Base-by-base conservation (phyloP, 2,329 filamentous ascomycete species). In the Coccinonectria pachysandricola region DNA sequence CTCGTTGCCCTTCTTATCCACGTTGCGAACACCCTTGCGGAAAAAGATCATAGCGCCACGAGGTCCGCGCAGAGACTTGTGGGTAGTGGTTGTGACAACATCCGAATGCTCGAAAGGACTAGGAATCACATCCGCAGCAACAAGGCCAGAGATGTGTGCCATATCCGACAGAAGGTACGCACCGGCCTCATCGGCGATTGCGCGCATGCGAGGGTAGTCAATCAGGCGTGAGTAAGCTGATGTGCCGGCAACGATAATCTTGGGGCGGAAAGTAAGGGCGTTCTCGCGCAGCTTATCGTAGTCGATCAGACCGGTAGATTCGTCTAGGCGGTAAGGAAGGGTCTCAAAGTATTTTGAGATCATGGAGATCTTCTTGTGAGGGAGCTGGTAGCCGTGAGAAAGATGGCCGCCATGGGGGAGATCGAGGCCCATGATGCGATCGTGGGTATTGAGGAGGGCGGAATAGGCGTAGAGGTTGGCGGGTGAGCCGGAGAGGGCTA, bases 271-370 rank as follows among this genome's bases (percentile, higher is more conserved):
- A 44, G 93, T 62, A 46, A 79, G 68, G 21, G 88, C 87, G 34
- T 85, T 71, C 53, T 88, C 75, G 56, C 91, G 85, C 26, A 95
- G 71, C 52, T 79, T 79, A 48, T 82, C 77, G 58, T 95, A 95
- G 64, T 96, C 85, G 48, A 96, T 95, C 44, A 88, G 64, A 31
- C 87, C 88, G 4, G 87, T 94, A 44, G 76, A 67, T 50, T 88
- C 79, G 62, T 93, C 75, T 26, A 95, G 71, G 33, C 84, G 78
- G 68, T 96, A 96, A 9, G 88, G 88, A 41, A 96, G 68, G 15
- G 87, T 95, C 65, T 95, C 88, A 54, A 95, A 96, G 65, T 96
- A 96, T 56, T 91, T 95, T 30, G 86, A 94, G 42, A 95, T 78
- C 50, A 86, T 86, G 14, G 86, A 94, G 56, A 96, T 95, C 71